Conservation (phyloP, 2,329 filamentous ascomycete species). For the Neofusicoccum kwambonambiense region DNA sequence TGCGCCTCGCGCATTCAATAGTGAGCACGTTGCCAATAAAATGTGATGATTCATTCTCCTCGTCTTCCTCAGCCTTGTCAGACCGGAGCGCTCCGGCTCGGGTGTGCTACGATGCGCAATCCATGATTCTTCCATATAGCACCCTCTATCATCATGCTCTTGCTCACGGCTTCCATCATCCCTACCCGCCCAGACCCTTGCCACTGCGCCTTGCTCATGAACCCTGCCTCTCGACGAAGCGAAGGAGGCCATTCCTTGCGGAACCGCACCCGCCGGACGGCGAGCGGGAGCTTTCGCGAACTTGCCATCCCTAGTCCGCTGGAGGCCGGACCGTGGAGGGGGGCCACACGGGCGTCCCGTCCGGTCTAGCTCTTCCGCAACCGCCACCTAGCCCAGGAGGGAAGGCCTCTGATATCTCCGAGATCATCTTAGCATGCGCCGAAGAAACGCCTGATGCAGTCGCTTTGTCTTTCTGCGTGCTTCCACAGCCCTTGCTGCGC, state of each 20-base stretch:
- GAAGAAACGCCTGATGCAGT: background rate
- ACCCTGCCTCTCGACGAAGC: background rate
- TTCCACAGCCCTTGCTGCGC: background rate
- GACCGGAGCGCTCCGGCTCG: background rate
- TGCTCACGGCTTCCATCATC: background rate
- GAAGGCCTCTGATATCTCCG: background rate
- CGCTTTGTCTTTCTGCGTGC: background rate
- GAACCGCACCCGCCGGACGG: background rate
- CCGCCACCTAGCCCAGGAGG: background rate
- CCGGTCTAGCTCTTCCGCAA: background rate
- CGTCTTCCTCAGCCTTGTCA: conserved; percentile 7
- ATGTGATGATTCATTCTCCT: background rate
- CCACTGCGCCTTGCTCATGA: background rate
- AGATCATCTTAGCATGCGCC: background rate
- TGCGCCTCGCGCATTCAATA: conserved; percentile 9
- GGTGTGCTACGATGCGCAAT: background rate
- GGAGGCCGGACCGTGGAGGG: background rate
- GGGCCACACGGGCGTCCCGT: background rate
- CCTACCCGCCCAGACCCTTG: background rate
- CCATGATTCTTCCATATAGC: conserved; percentile 1
- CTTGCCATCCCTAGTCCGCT: background rate
- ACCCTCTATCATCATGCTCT: background rate
- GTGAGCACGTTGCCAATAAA: conserved; percentile 1
- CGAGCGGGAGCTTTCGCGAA: background rate
- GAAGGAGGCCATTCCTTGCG: background rate